Evolutionary conservation across 768 basidiomycete genomes (phyloP).

Genomic region (Cubamyces sp.): DNA sequence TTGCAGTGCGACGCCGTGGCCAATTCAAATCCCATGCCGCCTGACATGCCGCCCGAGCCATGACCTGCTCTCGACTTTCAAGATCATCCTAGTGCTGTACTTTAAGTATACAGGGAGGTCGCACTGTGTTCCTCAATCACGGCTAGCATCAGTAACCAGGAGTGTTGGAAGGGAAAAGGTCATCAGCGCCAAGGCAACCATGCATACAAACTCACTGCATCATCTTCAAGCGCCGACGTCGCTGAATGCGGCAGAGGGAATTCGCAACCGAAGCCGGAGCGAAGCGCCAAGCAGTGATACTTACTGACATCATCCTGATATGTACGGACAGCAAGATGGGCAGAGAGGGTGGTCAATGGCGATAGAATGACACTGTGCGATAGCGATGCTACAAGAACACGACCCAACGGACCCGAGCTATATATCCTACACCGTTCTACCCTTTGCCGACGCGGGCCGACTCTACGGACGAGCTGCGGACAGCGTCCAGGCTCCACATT

Average conservation of each 20-base stretch:
- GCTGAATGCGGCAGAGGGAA: too few relatives aligned
- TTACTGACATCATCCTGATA: too few relatives aligned
- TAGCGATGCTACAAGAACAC: not conserved
- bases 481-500: not conserved
- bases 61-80: not conserved
- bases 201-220: not conserved
- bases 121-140: too few relatives aligned
- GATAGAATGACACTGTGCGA: not conserved
- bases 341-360: not conserved
- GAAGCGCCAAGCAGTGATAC: too few relatives aligned
- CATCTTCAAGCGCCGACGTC: too few relatives aligned
- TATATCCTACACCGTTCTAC: conserved; percentile 8
- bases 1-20: not conserved
- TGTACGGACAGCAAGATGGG: too few relatives aligned
- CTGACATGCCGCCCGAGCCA: not conserved
- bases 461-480: conserved; percentile 1
- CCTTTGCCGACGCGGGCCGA: not conserved
- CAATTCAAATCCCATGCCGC: not conserved
- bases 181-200: conserved; percentile 6
- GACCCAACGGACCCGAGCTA: not conserved
- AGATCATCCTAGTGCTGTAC: too few relatives aligned
- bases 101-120: too few relatives aligned
- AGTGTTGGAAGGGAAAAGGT: not conserved
- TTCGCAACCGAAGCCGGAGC: too few relatives aligned
- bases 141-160: not conserved